Percentiles rank a stretch among this genome's conserved stretches.
phyloP scores from a whole-genome alignment of 2,329 filamentous ascomycete species.

The Verticillium dahliae region DNA sequence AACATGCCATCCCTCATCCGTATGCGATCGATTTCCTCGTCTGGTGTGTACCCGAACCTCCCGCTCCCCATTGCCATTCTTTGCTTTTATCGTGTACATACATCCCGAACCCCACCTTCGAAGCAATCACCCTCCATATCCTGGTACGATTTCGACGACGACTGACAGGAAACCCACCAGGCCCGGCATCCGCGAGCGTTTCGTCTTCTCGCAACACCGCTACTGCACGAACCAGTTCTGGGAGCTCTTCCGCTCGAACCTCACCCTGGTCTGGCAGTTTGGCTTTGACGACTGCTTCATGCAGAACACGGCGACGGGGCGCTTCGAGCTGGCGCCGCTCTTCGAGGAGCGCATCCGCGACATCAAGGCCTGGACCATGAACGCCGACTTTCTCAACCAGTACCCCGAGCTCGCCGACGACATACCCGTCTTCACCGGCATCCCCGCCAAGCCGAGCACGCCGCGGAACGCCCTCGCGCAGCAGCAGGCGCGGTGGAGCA shows the following conservation, averaged over 20 bases:
- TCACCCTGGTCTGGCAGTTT: constrained; percentile 18
- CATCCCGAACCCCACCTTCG: no score
- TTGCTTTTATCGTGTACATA: neutral
- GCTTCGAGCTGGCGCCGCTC: constrained; percentile 14
- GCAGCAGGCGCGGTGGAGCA: neutral
- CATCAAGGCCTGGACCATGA: constrained; percentile 22
- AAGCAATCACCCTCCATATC: no score
- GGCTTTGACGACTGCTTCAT: constrained; percentile 18
- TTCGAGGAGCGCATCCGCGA: constrained; percentile 19
- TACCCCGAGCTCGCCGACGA: constrained; percentile 24
- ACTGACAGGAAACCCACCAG: constrained; percentile 5
- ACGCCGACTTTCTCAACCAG: constrained; percentile 15
- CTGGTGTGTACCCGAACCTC: constrained; percentile 11
- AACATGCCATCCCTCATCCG: constrained; percentile 15
- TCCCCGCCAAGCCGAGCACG: neutral
- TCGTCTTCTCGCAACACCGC: constrained; percentile 20
- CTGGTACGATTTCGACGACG: neutral
- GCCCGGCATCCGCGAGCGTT: constrained; percentile 21
- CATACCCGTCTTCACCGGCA: constrained; percentile 12
- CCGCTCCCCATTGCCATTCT: neutral
- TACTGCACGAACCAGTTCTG: constrained; percentile 22
- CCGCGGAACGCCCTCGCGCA: neutral
- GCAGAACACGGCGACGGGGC: constrained; percentile 15
- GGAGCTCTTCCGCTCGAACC: constrained; percentile 14
- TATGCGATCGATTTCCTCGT: constrained; percentile 22